Percentiles rank a stretch among this genome's conserved stretches.
Evolutionary conservation across 2,329 filamentous ascomycete genomes (phyloP).

Genomic region (Fonsecaea monophora): DNA sequence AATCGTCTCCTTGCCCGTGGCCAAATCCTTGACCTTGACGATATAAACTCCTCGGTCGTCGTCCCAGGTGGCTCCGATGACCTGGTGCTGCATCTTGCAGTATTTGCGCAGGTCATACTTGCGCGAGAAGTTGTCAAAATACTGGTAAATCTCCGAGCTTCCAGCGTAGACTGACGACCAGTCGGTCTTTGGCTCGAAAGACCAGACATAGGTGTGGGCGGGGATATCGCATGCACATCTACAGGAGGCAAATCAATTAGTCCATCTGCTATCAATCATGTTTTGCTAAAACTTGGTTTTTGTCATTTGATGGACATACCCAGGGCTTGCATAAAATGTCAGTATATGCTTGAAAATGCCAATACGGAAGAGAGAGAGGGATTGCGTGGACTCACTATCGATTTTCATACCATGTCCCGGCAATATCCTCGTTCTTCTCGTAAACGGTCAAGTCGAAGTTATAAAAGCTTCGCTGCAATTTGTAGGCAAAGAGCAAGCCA

Average conservation of each 20-base stretch:
- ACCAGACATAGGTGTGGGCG: slow-evolving; percentile 70
- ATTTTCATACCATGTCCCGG: background rate
- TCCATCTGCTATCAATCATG: too few relatives aligned
- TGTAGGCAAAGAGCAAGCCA: slow-evolving; percentile 27
- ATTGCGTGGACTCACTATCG: background rate
- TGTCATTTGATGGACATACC: background rate
- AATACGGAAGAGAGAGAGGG: too few relatives aligned
- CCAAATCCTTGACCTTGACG: slow-evolving; percentile 18
- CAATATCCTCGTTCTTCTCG: slow-evolving; percentile 43
- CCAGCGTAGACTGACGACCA: slow-evolving; percentile 74
- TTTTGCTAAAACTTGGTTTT: too few relatives aligned
- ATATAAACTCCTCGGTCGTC: slow-evolving; percentile 5
- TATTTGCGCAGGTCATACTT: slow-evolving; percentile 71
- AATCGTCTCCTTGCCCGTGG: slow-evolving; percentile 17
- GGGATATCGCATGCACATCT: slow-evolving; percentile 30
- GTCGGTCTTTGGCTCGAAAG: slow-evolving; percentile 70
- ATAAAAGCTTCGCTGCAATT: slow-evolving; percentile 35
- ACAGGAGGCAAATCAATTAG: too few relatives aligned
- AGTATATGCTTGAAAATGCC: too few relatives aligned
- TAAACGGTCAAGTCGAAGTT: slow-evolving; percentile 50
- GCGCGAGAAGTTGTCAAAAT: slow-evolving; percentile 68
- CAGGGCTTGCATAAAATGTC: too few relatives aligned
- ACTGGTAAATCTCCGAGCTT: slow-evolving; percentile 70
- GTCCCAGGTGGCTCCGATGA: slow-evolving; percentile 23
- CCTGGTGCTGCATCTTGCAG: slow-evolving; percentile 46